Evolutionary conservation across 1,284 basidiomycete species (phyloP).

Genomic region (Apiotrichum siamense): DNA sequence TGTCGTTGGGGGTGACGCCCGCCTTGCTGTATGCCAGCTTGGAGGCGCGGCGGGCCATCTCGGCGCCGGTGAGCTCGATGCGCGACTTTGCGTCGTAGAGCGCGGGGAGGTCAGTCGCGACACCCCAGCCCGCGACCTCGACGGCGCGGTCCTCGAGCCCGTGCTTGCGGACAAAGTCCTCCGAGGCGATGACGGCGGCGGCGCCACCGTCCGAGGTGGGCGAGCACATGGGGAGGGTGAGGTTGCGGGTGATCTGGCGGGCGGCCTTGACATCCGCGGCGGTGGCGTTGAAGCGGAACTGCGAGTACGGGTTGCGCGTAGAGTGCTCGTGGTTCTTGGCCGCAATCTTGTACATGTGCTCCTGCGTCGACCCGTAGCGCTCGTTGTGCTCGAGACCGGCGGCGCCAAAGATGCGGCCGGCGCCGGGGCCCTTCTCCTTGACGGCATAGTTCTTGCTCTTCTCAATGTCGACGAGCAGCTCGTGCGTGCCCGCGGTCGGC

Average conservation of each 20-base stretch:
- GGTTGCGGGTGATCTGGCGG: constrained; percentile 19
- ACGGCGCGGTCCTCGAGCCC: constrained; percentile 18
- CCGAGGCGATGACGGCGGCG: constrained; percentile 11
- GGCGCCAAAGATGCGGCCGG: constrained; percentile 16
- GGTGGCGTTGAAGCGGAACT: constrained; percentile 17
- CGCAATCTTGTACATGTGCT: constrained; percentile 16
- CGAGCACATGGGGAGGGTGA: constrained; percentile 21
- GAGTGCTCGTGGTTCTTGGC: constrained; percentile 21
- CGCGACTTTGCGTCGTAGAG: constrained; percentile 15
- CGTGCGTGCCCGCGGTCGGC: constrained; percentile 11
- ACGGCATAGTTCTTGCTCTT: constrained; percentile 11
- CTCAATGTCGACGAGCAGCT: constrained; percentile 11
- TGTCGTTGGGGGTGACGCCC: constrained; percentile 9
- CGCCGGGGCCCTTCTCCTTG: constrained; percentile 12
- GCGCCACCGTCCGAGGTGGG: constrained; percentile 18
- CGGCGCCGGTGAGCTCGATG: constrained; percentile 17
- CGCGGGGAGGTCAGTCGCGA: constrained; percentile 13
- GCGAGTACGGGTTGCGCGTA: constrained; percentile 19
- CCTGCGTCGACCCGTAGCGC: constrained; percentile 12
- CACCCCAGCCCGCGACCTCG: constrained; percentile 13
- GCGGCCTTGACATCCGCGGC: constrained; percentile 10
- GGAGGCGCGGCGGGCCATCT: constrained; percentile 16
- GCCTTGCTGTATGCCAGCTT: constrained; percentile 14
- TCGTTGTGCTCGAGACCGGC: constrained; percentile 19
- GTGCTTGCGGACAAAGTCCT: constrained; percentile 16